These are phyloP conservation scores for Fusarium sp. DNA, from an alignment of 2,329 filamentous ascomycete species.

Conservation along the genomic window DNA sequence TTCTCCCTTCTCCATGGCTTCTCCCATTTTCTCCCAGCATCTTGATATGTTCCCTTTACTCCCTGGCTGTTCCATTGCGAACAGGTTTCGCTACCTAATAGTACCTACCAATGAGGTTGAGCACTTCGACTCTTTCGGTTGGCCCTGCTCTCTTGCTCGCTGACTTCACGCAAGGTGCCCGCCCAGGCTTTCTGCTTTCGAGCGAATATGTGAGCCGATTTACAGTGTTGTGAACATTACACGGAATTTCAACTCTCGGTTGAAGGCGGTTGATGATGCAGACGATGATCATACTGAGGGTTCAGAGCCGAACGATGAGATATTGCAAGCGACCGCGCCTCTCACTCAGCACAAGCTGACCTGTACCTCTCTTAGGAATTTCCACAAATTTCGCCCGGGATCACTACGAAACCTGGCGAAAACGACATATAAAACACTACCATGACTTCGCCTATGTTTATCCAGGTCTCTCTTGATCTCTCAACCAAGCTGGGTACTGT, in stretches of 20 bases:
- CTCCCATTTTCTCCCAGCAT: background rate
- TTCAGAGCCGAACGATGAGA: background rate
- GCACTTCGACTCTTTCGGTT: background rate
- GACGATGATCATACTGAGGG: background rate
- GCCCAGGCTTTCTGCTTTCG: background rate
- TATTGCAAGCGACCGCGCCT: background rate
- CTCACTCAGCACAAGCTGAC: background rate
- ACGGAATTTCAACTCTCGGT: background rate
- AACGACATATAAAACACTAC: background rate
- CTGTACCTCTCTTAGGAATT: background rate
- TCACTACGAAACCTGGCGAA: background rate
- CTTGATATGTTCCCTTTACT: background rate
- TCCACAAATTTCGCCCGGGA: background rate
- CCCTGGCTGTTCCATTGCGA: background rate
- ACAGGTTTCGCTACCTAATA: background rate
- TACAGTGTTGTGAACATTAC: background rate
- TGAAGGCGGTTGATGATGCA: background rate
- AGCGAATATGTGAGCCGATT: background rate
- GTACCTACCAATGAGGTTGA: background rate
- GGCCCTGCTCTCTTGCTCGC: background rate
- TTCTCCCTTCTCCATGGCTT: background rate
- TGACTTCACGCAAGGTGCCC: background rate
- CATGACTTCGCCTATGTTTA: background rate
- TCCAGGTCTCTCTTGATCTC: background rate
- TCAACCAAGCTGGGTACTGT: background rate